Evolutionary conservation across 805 yeast species (phyloP).

Genomic region (Suhomyces pyralidae): DNA sequence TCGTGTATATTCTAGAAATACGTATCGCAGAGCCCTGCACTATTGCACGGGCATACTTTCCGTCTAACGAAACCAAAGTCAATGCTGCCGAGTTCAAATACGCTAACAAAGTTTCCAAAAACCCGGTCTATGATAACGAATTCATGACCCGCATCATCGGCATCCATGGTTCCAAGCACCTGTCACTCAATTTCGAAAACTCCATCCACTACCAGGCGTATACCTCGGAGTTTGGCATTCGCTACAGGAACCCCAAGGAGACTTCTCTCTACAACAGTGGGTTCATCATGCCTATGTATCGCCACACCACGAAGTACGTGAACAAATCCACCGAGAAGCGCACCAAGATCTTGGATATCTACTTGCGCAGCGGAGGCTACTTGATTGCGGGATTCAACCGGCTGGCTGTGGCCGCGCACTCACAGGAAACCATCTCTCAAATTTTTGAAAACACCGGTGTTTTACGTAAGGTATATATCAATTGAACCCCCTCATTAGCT

Average conservation of each 20-base stretch:
- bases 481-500: slow-evolving; percentile 38
- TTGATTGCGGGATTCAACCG: slow-evolving; percentile 46
- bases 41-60: slow-evolving; percentile 43
- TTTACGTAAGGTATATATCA: slow-evolving; percentile 46
- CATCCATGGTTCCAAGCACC: slow-evolving; percentile 24
- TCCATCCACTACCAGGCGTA: slow-evolving; percentile 44
- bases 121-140: slow-evolving; percentile 21
- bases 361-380: slow-evolving; percentile 51
- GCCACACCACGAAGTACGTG: slow-evolving; percentile 42
- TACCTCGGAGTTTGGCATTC: slow-evolving; percentile 51
- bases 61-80: slow-evolving; percentile 39
- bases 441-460: slow-evolving; percentile 46
- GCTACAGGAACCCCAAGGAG: slow-evolving; percentile 31
- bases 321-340: slow-evolving; percentile 20
- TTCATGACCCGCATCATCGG: slow-evolving; percentile 48
- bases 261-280: slow-evolving; percentile 45
- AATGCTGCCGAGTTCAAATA: slow-evolving; percentile 43
- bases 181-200: slow-evolving; percentile 29
- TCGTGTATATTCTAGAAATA: slow-evolving; percentile 52
- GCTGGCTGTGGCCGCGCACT: slow-evolving; percentile 16
- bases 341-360: slow-evolving; percentile 34
- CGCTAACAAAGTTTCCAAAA: slow-evolving; percentile 33
- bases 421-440: slow-evolving; percentile 40
- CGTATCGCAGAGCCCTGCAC: slow-evolving; percentile 46
- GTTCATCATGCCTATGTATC: slow-evolving; percentile 50